Evolutionary conservation across 164 flowering plant genomes (phyloP).

Genomic region (Liquidambar formosana): DNA sequence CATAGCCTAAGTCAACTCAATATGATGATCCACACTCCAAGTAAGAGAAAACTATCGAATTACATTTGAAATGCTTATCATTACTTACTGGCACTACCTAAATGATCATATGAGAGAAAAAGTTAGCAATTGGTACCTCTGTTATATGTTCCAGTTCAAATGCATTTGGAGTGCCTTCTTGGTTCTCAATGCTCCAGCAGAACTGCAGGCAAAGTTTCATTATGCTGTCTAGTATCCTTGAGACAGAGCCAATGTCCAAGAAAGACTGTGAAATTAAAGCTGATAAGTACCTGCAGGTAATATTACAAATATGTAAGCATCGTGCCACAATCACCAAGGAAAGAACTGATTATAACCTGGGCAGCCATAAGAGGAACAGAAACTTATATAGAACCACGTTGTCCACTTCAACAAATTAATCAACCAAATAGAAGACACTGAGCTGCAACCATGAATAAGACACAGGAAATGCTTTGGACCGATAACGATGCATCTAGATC

Average conservation of each 20-base stretch:
- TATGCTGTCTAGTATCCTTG: conserved; percentile 90
- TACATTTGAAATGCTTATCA: too few species aligned
- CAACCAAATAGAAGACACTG: background rate
- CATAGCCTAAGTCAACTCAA: too few species aligned
- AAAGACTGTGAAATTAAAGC: conserved; percentile 97
- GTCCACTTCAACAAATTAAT: background rate
- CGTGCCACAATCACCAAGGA: background rate
- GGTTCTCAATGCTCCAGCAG: conserved; percentile 88
- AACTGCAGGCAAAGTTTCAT: conserved; percentile 95
- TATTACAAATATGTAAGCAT: conserved; percentile 1
- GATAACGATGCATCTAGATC: background rate
- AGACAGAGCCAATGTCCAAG: conserved; percentile 95
- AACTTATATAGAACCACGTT: background rate
- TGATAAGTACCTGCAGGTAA: conserved; percentile 73
- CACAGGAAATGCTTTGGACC: background rate
- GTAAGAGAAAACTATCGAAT: too few species aligned
- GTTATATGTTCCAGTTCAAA: conserved; percentile 73
- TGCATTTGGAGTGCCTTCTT: conserved; percentile 60
- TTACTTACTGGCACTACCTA: too few species aligned
- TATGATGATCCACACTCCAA: too few species aligned
- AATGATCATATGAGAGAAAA: too few species aligned
- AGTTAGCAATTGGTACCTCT: conserved; percentile 57
- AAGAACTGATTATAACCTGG: background rate
- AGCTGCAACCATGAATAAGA: background rate
- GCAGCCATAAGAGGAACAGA: background rate